phyloP scores from a whole-genome alignment of 106 monocot genomes.

The Dendrobium officinale region DNA sequence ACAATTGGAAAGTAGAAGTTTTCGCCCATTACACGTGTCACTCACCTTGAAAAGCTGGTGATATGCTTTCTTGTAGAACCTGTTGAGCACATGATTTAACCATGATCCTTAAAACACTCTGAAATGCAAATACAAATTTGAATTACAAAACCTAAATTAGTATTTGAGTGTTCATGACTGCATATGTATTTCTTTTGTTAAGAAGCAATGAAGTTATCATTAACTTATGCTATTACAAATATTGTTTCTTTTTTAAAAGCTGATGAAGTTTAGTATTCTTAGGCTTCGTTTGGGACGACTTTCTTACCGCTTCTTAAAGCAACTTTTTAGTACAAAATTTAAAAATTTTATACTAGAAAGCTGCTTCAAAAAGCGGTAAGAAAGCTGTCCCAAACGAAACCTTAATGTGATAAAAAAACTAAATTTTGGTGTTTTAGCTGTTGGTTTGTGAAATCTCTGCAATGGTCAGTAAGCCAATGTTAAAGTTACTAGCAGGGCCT shows the following conservation, averaged over 20 bases:
- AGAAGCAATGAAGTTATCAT: neutral
- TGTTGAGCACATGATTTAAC: constrained; percentile 16
- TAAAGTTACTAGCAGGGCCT: too few species aligned
- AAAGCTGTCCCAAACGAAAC: too few species aligned
- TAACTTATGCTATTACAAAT: neutral
- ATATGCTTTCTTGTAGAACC: constrained; percentile 77
- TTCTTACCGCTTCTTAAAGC: too few species aligned
- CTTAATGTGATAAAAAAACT: too few species aligned
- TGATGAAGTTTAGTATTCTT: too few species aligned
- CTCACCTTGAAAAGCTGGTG: constrained; percentile 51
- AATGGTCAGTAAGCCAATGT: too few species aligned
- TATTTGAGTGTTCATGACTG: neutral
- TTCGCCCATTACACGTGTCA: constrained; percentile 7
- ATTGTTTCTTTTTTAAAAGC: neutral
- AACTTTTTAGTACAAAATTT: too few species aligned
- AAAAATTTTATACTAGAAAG: too few species aligned
- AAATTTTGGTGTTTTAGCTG: too few species aligned
- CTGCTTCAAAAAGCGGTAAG: too few species aligned
- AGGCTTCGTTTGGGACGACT: too few species aligned
- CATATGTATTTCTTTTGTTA: neutral
- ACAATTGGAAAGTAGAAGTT: constrained; percentile 13
- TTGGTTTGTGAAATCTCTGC: too few species aligned
- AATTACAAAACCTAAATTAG: neutral
- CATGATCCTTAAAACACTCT: constrained; percentile 3
- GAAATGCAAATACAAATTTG: constrained; percentile 2